Evolutionary conservation across 352 stramenopile genomes (phyloP).

Genomic region (Phytophthora agathidicida): DNA sequence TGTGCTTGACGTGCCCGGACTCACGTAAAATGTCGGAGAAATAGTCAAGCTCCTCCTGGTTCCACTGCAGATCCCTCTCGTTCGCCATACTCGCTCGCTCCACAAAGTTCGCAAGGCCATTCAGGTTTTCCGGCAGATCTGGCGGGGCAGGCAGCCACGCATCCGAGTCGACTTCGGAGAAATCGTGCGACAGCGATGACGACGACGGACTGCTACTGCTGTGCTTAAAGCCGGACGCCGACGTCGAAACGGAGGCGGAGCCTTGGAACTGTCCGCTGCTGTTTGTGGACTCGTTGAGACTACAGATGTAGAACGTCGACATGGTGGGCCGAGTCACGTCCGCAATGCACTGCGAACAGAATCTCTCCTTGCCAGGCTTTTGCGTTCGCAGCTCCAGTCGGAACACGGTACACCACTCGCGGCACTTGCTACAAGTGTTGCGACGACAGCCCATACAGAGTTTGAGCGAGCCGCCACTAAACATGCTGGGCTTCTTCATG

Average conservation of each 20-base stretch:
- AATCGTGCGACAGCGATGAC: slow-evolving; percentile 24
- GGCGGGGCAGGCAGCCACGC: slow-evolving; percentile 19
- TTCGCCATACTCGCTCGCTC: slow-evolving; percentile 23
- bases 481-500: slow-evolving; percentile 44
- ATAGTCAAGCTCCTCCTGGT: slow-evolving; percentile 45
- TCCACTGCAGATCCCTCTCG: slow-evolving; percentile 41
- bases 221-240: slow-evolving; percentile 23
- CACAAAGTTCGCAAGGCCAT: slow-evolving; percentile 33
- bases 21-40: slow-evolving; percentile 32
- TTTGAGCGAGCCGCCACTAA: slow-evolving; percentile 40
- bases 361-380: slow-evolving; percentile 48
- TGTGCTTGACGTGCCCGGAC: slow-evolving; percentile 26
- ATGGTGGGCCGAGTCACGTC: slow-evolving; percentile 32
- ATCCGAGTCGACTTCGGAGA: slow-evolving; percentile 28
- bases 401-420: slow-evolving; percentile 57
- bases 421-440: slow-evolving; percentile 58
- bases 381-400: slow-evolving; percentile 48
- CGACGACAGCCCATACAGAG: slow-evolving; percentile 62
- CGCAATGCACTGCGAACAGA: slow-evolving; percentile 66
- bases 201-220: slow-evolving; percentile 27
- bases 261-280: slow-evolving; percentile 9
- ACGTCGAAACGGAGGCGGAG: slow-evolving; percentile 22
- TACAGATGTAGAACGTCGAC: slow-evolving; percentile 37
- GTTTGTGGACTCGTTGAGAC: slow-evolving; percentile 32
- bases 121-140: slow-evolving; percentile 31